Conservation (phyloP, 2,329 filamentous ascomycete species). For the Lachnellula subtilissima region DNA sequence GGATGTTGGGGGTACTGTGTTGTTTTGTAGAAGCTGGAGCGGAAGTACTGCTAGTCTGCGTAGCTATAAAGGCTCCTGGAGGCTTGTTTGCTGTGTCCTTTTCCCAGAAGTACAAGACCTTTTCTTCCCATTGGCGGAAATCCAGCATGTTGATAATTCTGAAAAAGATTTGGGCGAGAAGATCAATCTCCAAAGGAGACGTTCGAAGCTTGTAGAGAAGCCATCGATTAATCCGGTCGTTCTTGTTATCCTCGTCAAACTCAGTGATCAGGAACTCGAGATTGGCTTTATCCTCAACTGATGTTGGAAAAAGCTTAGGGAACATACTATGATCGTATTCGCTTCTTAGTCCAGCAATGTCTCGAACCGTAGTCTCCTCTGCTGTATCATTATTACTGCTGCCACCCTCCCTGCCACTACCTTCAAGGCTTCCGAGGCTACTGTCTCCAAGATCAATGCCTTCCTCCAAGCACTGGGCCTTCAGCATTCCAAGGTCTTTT, state of each 20-base stretch:
- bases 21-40: too few relatives aligned
- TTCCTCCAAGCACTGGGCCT: slow-evolving; percentile 7
- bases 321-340: slow-evolving; percentile 10
- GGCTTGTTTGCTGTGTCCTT: slow-evolving; percentile 5
- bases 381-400: not conserved
- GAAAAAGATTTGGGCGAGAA: slow-evolving; percentile 2
- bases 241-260: slow-evolving; percentile 12
- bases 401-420: not conserved
- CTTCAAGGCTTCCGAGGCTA: not conserved
- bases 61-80: not conserved
- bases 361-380: not conserved
- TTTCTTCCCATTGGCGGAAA: slow-evolving; percentile 1
- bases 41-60: too few relatives aligned
- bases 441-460: slow-evolving; percentile 10
- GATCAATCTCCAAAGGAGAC: slow-evolving; percentile 9
- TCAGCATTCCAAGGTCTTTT: slow-evolving; percentile 4
- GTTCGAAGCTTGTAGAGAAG: slow-evolving; percentile 9
- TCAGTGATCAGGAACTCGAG: slow-evolving; percentile 7
- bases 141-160: slow-evolving; percentile 1
- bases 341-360: not conserved
- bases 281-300: not conserved
- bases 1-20: too few relatives aligned
- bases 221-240: slow-evolving; percentile 13
- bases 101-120: slow-evolving; percentile 2
- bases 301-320: slow-evolving; percentile 1